Base-by-base conservation (phyloP, 2,329 filamentous ascomycete genomes). In the Pseudocercospora eumusae region DNA sequence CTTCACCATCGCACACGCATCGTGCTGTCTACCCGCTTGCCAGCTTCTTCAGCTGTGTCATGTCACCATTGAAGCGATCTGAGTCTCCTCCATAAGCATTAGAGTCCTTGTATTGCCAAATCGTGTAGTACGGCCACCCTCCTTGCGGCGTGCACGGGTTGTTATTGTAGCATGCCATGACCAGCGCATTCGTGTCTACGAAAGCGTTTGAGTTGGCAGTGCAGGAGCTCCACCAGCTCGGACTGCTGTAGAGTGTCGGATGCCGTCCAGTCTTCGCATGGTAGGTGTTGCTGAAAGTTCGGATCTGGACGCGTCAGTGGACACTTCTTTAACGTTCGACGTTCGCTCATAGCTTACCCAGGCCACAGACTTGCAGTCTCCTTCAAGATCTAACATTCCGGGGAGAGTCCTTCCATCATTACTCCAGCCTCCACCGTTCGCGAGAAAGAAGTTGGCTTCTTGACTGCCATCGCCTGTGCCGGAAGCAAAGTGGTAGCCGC, bases 351-450 rank as follows among this genome's bases (percentile, higher is more conserved):
- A 11, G 11, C 42, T 20, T 13, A 45, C 42, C 83, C 83, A 86
- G 18, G 75, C 68, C 1, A 83, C 80, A n/a, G 73, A 74, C 3
- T 72, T 62, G 49, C 78, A 79, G 63, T 83, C 73, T 6, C 80
- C 81, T 73, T 85, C 83, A 11, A 85, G 75, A 66, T 84, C 83
- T 6, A 86, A 75, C 82, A 85, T 84, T 3, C 83, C 83, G 0
- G 83, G 84, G 0, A 86, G 76, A 8, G 83, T 86, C 64, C 78
- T 79, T 55, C 82, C 82, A 65, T 86, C 83, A 18, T 69, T 71
- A 20, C 76, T 77, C 83, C 83, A 86, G 60, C 81, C 82, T 27
- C 83, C 83, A 47, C 83, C 83, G 66, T 84, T 75, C 0, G 76
- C 71, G 54, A 83, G 64, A 74, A 86, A 86, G 73, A 75, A 84